Percentiles rank a stretch among this genome's conserved stretches.
Conservation (phyloP, 1,284 basidiomycete genomes). For the Austroboletus niveus region DNA sequence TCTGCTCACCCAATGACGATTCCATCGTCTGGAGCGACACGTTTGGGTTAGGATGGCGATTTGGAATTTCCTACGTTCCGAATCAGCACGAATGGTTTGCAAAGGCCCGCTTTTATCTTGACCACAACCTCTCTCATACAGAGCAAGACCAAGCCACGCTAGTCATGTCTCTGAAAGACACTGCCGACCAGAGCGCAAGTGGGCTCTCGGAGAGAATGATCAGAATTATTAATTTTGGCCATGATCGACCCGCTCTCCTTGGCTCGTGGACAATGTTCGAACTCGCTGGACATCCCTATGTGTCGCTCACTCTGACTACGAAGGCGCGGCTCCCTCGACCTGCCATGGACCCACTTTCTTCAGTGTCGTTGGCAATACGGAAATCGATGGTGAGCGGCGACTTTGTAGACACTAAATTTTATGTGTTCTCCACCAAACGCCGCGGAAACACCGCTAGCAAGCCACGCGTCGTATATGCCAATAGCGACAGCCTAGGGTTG, state of each 20-base stretch:
- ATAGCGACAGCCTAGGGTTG: conserved; percentile 15
- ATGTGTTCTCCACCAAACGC: conserved; percentile 26
- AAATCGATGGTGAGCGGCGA: conserved; percentile 28
- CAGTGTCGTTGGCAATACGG: conserved; percentile 19
- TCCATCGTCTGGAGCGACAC: conserved; percentile 23
- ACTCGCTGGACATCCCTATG: conserved; percentile 19
- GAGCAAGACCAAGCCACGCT: conserved; percentile 23
- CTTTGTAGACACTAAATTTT: conserved; percentile 30
- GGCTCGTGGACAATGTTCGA: conserved; percentile 23
- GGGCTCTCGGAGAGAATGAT: conserved; percentile 10
- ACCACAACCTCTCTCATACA: conserved; percentile 24
- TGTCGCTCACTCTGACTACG: conserved; percentile 21
- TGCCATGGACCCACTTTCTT: conserved; percentile 15
- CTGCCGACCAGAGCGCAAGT: conserved; percentile 2
- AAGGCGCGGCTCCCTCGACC: conserved; percentile 15
- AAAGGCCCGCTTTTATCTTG: conserved; percentile 27
- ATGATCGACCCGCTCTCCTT: conserved; percentile 22
- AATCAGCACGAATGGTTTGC: conserved; percentile 21
- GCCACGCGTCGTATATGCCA: conserved; percentile 27
- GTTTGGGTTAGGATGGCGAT: conserved; percentile 32
- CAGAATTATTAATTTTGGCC: conserved; percentile 27
- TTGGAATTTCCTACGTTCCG: conserved; percentile 19
- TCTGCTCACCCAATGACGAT: conserved; percentile 12
- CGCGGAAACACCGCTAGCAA: conserved; percentile 9
- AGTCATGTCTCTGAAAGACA: conserved; percentile 10